Evolutionary conservation across 2,329 filamentous ascomycete genomes (phyloP).

Genomic region (Colletotrichum sp.): DNA sequence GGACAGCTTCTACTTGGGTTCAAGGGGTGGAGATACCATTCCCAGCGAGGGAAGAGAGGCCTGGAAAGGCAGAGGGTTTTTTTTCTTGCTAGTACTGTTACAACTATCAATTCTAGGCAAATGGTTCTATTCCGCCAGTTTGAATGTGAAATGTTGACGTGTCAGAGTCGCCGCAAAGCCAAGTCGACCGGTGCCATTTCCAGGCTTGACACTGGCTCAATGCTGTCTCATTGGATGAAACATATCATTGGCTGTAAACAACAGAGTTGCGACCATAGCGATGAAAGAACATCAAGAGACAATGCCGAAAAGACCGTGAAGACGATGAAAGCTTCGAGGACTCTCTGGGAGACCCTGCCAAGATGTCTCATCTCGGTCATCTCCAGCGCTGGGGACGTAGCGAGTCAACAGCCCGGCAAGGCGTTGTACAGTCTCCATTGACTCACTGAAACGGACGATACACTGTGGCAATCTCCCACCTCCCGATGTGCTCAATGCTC

Average conservation of each 20-base stretch:
- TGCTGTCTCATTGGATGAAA: background rate
- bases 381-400: background rate
- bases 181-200: background rate
- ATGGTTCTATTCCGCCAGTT: background rate
- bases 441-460: background rate
- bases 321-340: background rate
- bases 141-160: background rate
- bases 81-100: background rate
- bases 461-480: background rate
- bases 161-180: background rate
- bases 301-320: background rate
- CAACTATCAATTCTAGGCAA: background rate
- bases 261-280: background rate
- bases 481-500: background rate
- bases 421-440: background rate
- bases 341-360: background rate
- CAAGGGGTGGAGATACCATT: background rate
- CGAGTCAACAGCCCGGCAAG: slow-evolving; percentile 3
- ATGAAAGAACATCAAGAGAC: background rate
- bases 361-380: slow-evolving; percentile 14
- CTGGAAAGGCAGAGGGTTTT: background rate
- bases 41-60: background rate
- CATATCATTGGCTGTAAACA: background rate
- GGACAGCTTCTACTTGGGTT: background rate
- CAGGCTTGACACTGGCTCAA: background rate